These are phyloP conservation scores for Dalbergia cultrata DNA, from an alignment of 306 rosid species.

Conservation along the genomic window DNA sequence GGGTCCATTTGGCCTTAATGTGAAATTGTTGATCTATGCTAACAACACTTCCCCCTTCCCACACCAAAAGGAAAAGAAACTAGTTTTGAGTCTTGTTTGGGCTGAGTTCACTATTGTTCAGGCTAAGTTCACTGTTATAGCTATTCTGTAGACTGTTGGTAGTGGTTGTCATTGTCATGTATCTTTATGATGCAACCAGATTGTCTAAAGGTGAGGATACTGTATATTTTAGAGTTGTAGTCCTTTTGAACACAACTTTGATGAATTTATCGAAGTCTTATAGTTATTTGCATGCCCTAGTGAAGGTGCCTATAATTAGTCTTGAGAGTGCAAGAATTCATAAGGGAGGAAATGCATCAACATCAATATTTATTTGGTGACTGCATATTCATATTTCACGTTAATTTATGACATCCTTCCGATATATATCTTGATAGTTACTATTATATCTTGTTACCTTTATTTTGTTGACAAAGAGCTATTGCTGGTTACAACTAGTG, in stretches of 20 bases:
- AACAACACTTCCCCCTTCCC: conserved; percentile 3
- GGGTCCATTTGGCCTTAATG: neutral
- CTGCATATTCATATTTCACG: neutral
- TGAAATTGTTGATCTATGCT: neutral
- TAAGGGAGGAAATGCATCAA: neutral
- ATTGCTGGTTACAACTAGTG: neutral
- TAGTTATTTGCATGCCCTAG: neutral
- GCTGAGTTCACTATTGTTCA: too few species aligned
- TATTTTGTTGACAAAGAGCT: neutral
- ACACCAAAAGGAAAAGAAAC: too few species aligned
- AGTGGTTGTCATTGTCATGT: neutral
- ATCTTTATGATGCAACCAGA: neutral
- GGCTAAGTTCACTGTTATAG: neutral
- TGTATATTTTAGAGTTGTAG: neutral
- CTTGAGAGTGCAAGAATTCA: neutral
- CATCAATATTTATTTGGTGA: neutral
- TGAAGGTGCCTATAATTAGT: neutral
- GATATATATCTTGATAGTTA: neutral
- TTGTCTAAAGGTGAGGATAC: neutral
- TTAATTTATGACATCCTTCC: neutral
- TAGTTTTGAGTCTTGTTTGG: too few species aligned
- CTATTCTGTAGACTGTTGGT: neutral
- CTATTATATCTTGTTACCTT: neutral
- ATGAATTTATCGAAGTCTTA: too few species aligned
- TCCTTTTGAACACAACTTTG: neutral